Base-by-base conservation (phyloP, 192 early-diverging fungal genomes). In the Coemansia javaensis region DNA sequence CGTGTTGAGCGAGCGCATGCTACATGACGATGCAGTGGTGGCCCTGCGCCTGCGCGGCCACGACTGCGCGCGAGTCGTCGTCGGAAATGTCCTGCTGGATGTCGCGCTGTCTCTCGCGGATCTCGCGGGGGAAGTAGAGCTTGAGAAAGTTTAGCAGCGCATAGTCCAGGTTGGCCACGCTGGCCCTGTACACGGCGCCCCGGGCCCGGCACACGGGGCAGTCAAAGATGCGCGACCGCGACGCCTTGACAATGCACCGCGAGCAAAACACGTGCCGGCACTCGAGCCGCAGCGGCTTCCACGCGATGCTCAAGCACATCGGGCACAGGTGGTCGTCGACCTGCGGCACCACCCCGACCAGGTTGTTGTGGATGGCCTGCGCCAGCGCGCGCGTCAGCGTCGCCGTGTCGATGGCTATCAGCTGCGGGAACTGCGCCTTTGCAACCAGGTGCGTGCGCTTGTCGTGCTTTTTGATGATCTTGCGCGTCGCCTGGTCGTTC, bases 381-480 rank as follows among this genome's bases (percentile, higher is more conserved):
- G 78, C 77, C 6, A 91, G 75, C 16, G 77, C 72, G 22, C 70
- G 63, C 2, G 81, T 76, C 32, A 87, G 41, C 14, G 65, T 40
- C 9, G 64, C 44, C 0, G 60, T 48, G 38, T 63, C 61, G 31
- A 67, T 53, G 36, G 57, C 53, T 14, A 69, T 25, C 7, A 73
- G 33, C 43, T 59, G 57, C 11, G 69, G 67, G n/a, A 78, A 78
- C 53, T 63, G 55, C 14, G 53, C 53, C 41, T 59, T 66, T 38
- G 81, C 79, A 1, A 69, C 50, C 38, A 93, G 59, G 18, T 82
- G 81, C 9, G 85, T 90, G 17, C 82, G 79, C 57, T 93, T 93
- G 58, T 93, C 90, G 56, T 93, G 90, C 60, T 93, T 93, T 60
- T 93, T 93, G 25, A 93, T 59, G 23, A 93, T 91, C 58, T 93